Evolutionary conservation across 83 land plant genomes (phyloP).

Genomic region (Diphasiastrum complanatum): DNA sequence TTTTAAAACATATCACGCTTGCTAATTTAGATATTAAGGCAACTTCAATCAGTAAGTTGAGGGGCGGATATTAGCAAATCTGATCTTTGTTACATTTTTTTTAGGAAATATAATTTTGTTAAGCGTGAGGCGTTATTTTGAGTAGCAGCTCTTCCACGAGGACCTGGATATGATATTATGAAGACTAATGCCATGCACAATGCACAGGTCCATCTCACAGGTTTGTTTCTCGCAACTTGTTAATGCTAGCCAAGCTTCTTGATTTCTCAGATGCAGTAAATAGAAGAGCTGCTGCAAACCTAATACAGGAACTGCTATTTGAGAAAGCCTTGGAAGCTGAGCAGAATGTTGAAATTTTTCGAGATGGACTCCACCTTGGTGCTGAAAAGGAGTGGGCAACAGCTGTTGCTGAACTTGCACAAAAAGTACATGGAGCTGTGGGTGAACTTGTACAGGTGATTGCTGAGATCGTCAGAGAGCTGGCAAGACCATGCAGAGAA

Average conservation of each 20-base stretch:
- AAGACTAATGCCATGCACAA: too few species aligned
- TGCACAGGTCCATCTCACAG: constrained; percentile 65
- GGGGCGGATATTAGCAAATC: too few species aligned
- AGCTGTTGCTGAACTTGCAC: constrained; percentile 68
- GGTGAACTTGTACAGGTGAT: constrained; percentile 75
- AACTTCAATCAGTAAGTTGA: too few species aligned
- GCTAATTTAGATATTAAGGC: too few species aligned
- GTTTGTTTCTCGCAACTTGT: constrained; percentile 78
- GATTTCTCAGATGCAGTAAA: constrained; percentile 82
- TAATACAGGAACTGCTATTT: constrained; percentile 49
- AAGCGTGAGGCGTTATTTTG: too few species aligned
- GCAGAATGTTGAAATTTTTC: constrained; percentile 46
- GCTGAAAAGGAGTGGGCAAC: constrained; percentile 76
- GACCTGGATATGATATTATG: too few species aligned
- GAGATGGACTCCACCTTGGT: too few species aligned
- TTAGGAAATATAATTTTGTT: too few species aligned
- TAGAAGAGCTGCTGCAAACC: constrained; percentile 58
- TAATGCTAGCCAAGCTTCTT: constrained; percentile 70
- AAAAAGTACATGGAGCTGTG: constrained; percentile 62
- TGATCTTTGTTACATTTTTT: too few species aligned
- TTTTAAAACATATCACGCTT: too few species aligned
- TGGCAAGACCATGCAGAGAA: constrained; percentile 80
- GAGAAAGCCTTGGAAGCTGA: constrained; percentile 29
- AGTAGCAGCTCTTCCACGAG: too few species aligned
- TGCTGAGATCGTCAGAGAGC: constrained; percentile 46